A percentile compares a stretch with the other conserved stretches of the same genome.
Conservation (phyloP, 2,329 filamentous ascomycete species). For the Colletotrichum caudatum region DNA sequence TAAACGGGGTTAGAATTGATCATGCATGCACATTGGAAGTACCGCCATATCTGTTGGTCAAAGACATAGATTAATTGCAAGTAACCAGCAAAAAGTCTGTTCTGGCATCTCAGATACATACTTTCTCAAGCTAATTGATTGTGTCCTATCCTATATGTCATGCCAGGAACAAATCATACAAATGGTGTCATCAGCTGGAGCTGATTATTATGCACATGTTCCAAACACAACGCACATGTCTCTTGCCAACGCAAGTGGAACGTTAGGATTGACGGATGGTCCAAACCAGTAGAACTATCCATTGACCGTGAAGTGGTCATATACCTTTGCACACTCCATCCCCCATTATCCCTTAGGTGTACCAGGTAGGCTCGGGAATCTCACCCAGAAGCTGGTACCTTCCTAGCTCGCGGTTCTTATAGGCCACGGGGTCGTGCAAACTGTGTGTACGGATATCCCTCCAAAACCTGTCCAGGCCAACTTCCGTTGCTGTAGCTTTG, state of each 20-base stretch:
- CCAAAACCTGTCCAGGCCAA: slow-evolving; percentile 75
- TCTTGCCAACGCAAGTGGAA: not conserved
- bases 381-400: slow-evolving; percentile 68
- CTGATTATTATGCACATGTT: not conserved
- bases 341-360: slow-evolving; percentile 57
- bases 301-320: not conserved
- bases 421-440: slow-evolving; percentile 75
- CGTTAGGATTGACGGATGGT: not conserved
- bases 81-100: no score
- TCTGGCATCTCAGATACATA: fast-evolving
- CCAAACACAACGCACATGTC: not conserved
- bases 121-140: no score
- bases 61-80: not conserved
- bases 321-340: fast-evolving
- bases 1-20: not conserved
- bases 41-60: not conserved
- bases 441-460: slow-evolving; percentile 74
- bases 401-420: slow-evolving; percentile 74
- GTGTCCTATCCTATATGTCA: not conserved
- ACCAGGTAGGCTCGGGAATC: slow-evolving; percentile 70
- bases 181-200: not conserved
- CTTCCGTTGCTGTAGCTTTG: slow-evolving; percentile 67
- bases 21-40: not conserved
- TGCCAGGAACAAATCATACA: not conserved
- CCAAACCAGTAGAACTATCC: not conserved